Evolutionary conservation across 495 filamentous ascomycete genomes (phyloP).

Genomic region (Baudoinia panamericana): DNA sequence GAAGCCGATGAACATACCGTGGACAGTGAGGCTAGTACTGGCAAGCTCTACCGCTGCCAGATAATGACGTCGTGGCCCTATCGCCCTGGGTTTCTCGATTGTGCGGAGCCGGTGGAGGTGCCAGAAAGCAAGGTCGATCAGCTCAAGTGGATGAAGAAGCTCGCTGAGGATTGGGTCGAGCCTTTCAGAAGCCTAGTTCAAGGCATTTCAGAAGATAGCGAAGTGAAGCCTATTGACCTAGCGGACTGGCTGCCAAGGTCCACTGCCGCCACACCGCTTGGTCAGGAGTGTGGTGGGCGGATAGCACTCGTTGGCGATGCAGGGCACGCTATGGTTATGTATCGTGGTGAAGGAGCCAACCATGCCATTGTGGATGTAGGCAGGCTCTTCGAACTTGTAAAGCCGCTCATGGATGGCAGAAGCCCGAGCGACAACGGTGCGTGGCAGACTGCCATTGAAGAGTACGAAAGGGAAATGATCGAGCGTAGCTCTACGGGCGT

Average conservation of each 20-base stretch:
- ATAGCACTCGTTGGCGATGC: constrained; percentile 18
- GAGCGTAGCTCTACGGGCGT: constrained; percentile 38
- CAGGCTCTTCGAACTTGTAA: constrained; percentile 16
- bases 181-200: constrained; percentile 40
- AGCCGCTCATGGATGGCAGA: background rate
- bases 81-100: constrained; percentile 23
- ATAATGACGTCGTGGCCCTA: constrained; percentile 43
- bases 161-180: constrained; percentile 42
- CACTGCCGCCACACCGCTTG: constrained; percentile 27
- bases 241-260: constrained; percentile 38
- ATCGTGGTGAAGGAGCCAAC: constrained; percentile 46
- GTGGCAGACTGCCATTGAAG: constrained; percentile 28
- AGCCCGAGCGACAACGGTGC: constrained; percentile 1
- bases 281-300: background rate
- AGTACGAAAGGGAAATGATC: constrained; percentile 42
- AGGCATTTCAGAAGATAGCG: constrained; percentile 35
- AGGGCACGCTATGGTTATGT: constrained; percentile 20
- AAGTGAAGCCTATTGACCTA: constrained; percentile 39
- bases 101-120: constrained; percentile 23
- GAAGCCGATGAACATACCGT: too few relatives aligned
- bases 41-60: constrained; percentile 35
- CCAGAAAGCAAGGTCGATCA: constrained; percentile 33
- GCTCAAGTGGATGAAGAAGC: constrained; percentile 38
- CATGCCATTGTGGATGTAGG: constrained; percentile 43
- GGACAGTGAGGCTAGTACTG: background rate